Evolutionary conservation across 2,329 filamentous ascomycete species (phyloP), one percentile per base, ranked within the genome.

Genomic region (Hymenoscyphus salicellus): DNA sequence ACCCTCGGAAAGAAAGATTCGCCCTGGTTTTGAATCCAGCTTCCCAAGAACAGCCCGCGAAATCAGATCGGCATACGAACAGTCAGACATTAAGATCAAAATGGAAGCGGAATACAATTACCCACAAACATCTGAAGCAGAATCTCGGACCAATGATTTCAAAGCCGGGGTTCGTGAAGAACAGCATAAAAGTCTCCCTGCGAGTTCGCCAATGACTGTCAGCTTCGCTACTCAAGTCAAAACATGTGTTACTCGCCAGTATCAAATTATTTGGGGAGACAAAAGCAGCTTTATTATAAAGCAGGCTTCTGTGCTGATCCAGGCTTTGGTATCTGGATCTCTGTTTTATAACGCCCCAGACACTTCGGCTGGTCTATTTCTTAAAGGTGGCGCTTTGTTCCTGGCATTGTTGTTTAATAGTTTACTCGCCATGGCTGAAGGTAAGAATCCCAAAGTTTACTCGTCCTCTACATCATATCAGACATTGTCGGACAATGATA

Each of bases 1-100:
- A n/a, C 62, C 89, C 0, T 87, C 86, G 0, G 90, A 93, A 73
- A 83, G 91, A 58, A 81, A 83, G 30, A 86, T 92, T 73, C 81
- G 70, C 1, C 64, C 74, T 0, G 80, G 76, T 0, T 75, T 73
- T 56, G 76, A 80, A 60, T 68, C 74, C 58, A 74, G 68, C 0
- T 83, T 83, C 60, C 83, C 83, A 0, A 77, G 81, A n/a, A 82
- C 73, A 1, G 76, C 80, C 3, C 72, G 75, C 0, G 76, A 75
- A 11, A 78, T 89, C 7, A 76, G 79, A 1, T 73, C 74, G 0
- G 77, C 75, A 17, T 89, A 89, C 69, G 77, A 84, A 58, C 79
- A 80, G 55, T 84, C 84, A 0, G 68, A 77, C 0, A 83, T 87
- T 63, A 80, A 81, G 58, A 63, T 75, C 0, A 70, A 74, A 17